phyloP scores from a whole-genome alignment of 169 alveolate species.

The Cystoisospora suis region DNA sequence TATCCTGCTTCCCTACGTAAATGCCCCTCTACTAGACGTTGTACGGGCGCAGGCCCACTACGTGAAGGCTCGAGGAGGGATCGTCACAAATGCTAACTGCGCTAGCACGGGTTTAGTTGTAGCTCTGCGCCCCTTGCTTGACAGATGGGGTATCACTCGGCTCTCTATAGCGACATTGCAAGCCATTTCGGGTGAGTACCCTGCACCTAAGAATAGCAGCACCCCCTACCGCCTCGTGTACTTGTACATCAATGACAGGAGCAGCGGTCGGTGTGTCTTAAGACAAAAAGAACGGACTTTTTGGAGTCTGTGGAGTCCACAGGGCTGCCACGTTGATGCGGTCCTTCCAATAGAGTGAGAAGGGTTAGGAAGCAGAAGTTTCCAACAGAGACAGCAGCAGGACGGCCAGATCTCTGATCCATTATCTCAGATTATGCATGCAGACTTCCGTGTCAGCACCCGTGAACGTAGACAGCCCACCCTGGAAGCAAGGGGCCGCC shows the following conservation, averaged over 20 bases:
- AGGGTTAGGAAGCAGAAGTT: too few species aligned
- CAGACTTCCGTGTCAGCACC: too few species aligned
- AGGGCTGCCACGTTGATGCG: too few species aligned
- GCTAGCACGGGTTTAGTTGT: conserved; percentile 49
- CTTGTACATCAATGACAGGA: not conserved
- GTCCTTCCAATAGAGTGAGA: too few species aligned
- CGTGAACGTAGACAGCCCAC: too few species aligned
- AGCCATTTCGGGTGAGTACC: conserved; percentile 42
- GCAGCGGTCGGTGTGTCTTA: not conserved
- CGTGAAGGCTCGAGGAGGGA: conserved; percentile 29
- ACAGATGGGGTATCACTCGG: conserved; percentile 8
- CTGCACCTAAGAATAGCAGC: not conserved
- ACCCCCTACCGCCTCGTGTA: not conserved
- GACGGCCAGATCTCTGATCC: too few species aligned
- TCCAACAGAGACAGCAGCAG: too few species aligned
- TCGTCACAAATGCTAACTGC: conserved; percentile 59
- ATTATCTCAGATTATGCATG: too few species aligned
- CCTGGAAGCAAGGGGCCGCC: too few species aligned
- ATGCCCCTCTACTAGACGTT: not conserved
- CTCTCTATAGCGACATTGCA: conserved; percentile 25
- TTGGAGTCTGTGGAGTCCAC: too few species aligned
- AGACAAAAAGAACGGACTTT: not conserved
- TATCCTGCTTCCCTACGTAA: conserved; percentile 43
- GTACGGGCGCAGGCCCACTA: not conserved
- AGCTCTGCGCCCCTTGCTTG: conserved; percentile 18